Evolutionary conservation across 2,329 filamentous ascomycete species (phyloP).

Genomic region (Diplodia corticola): DNA sequence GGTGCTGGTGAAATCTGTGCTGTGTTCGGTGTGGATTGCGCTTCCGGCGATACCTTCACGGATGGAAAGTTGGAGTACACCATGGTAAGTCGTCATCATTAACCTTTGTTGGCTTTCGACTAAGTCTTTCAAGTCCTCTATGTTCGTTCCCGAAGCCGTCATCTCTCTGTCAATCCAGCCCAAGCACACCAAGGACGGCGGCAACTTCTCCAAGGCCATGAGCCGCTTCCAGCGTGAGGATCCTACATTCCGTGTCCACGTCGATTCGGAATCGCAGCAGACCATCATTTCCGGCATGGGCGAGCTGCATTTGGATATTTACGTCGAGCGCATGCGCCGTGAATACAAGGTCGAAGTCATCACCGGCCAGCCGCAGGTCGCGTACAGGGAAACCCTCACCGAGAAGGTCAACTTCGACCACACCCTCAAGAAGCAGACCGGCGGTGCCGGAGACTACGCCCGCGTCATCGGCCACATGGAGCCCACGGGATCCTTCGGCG

Average conservation of each 20-base stretch:
- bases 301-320: constrained; percentile 94
- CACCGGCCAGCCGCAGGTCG: constrained; percentile 95
- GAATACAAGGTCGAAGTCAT: constrained; percentile 96
- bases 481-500: constrained; percentile 69
- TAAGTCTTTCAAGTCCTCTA: constrained; percentile 62
- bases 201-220: constrained; percentile 98
- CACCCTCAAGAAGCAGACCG: constrained; percentile 90
- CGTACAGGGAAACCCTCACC: constrained; percentile 92
- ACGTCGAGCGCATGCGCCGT: constrained; percentile 92
- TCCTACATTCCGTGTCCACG: constrained; percentile 92
- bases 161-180: constrained; percentile 97
- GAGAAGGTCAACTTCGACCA: constrained; percentile 83
- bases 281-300: constrained; percentile 99
- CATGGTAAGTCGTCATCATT: constrained; percentile 57
- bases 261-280: constrained; percentile 89
- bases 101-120: neutral
- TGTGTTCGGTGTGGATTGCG: constrained; percentile 96
- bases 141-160: constrained; percentile 97
- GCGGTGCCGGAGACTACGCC: constrained; percentile 93
- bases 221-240: constrained; percentile 98
- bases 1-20: constrained; percentile 97
- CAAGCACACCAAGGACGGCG: constrained; percentile 85
- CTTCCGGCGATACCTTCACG: constrained; percentile 96
- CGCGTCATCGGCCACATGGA: constrained; percentile 91
- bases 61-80: constrained; percentile 89